Conservation (phyloP, 257 asterid genomes). For the Orobanche coerulescens region DNA sequence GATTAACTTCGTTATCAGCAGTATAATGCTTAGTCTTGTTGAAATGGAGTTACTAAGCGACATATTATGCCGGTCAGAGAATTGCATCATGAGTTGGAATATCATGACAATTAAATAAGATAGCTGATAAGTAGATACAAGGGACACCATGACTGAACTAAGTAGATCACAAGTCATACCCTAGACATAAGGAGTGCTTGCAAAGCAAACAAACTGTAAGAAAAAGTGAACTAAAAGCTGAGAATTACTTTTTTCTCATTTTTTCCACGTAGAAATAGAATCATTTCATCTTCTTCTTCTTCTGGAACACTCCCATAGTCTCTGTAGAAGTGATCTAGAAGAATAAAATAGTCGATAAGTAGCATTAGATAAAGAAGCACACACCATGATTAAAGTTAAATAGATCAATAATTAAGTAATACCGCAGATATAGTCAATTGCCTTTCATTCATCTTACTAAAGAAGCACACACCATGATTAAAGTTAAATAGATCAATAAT, state of each 20-base stretch:
- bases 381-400: background rate
- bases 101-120: background rate
- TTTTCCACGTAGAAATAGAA: too few species aligned
- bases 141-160: background rate
- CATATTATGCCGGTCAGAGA: background rate
- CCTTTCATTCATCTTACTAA: background rate
- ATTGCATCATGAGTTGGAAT: too few species aligned
- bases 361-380: background rate
- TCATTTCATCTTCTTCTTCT: too few species aligned
- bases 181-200: too few species aligned
- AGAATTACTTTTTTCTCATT: too few species aligned
- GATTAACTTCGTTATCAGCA: background rate
- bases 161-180: background rate
- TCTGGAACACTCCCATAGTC: too few species aligned
- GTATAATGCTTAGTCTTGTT: background rate
- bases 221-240: too few species aligned
- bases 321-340: background rate
- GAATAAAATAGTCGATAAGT: background rate
- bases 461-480: background rate
- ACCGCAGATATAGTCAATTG: background rate
- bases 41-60: background rate
- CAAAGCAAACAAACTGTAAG: too few species aligned
- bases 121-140: background rate
- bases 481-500: background rate
- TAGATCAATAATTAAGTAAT: background rate